Percentiles rank a stretch among this genome's conserved stretches.
phyloP scores from a whole-genome alignment of 495 filamentous ascomycete species.

The Platismatia glauca region DNA sequence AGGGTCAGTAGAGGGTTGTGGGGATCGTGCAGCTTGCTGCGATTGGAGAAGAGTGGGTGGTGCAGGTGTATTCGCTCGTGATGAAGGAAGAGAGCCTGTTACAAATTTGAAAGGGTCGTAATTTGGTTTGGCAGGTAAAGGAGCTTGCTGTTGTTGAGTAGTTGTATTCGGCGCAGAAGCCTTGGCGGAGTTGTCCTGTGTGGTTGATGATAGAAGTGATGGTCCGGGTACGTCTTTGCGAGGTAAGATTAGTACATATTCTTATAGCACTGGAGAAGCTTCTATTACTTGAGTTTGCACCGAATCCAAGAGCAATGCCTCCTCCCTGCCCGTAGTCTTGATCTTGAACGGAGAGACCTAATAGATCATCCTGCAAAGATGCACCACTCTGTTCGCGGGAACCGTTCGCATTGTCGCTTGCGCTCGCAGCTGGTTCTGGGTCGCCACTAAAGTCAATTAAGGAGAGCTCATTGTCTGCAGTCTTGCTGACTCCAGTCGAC shows the following conservation, averaged over 20 bases:
- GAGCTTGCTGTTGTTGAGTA: slow-evolving; percentile 30
- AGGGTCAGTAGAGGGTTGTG: slow-evolving; percentile 45
- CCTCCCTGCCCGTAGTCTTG: slow-evolving; percentile 59
- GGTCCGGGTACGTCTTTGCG: slow-evolving; percentile 50
- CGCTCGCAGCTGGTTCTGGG: slow-evolving; percentile 42
- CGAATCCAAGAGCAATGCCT: slow-evolving; percentile 78
- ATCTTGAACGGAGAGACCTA: slow-evolving; percentile 60
- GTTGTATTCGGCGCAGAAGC: slow-evolving; percentile 32
- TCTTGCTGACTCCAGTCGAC: slow-evolving; percentile 61
- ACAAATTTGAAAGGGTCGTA: slow-evolving; percentile 56
- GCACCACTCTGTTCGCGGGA: slow-evolving; percentile 28
- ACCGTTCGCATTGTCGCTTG: slow-evolving; percentile 21
- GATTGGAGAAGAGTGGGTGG: slow-evolving; percentile 29
- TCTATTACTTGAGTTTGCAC: slow-evolving; percentile 53
- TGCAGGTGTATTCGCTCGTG: slow-evolving; percentile 42
- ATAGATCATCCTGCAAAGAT: slow-evolving; percentile 55
- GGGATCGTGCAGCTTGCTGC: slow-evolving; percentile 32
- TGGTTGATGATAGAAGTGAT: slow-evolving; percentile 54
- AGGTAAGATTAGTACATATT: neutral
- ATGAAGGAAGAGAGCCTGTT: slow-evolving; percentile 36
- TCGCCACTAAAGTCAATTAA: slow-evolving; percentile 85
- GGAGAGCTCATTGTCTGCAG: slow-evolving; percentile 75
- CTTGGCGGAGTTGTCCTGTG: slow-evolving; percentile 46
- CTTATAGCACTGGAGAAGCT: neutral
- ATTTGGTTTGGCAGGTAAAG: slow-evolving; percentile 38